Evolutionary conservation across 2,329 filamentous ascomycete species (phyloP), one percentile per base, ranked within the genome.

Genomic region (Exophiala xenobiotica): DNA sequence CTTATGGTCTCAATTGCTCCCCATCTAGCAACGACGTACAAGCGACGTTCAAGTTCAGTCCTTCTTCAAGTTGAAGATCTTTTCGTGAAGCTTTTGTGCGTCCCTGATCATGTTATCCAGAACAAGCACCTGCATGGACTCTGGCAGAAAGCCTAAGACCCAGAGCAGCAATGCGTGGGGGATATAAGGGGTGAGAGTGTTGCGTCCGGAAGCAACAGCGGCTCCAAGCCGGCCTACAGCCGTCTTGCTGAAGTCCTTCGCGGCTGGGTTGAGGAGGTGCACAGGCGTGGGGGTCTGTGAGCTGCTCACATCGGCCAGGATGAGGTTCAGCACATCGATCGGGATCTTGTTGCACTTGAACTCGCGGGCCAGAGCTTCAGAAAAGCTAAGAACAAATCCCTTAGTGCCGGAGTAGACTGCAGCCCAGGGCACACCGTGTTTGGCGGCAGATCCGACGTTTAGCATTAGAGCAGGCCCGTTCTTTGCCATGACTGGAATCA

Each of bases 321-420:
- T 40, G 19, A 40, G 22, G 19, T 40, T 40, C 19, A 40, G 20
- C 11, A 40, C 38, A 24, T 40, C 38, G 12, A 40, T 23, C n/a
- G 38, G 38, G 12, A 23, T 40, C 18, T 24, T 24, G 8, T 20
- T 22, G 19, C 19, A 22, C 8, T 40, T 40, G 20, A 20, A 40
- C 19, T 40, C 38, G 19, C 38, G 38, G 19, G 38, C 19, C n/a
- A 40, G 38, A n/a, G 18, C 38, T 14, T 40, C 38, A 7, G 38
- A 40, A 22, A 40, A 40, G 14, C 38, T 40, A 20, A 40, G 38
- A 5, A 40, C 38, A 22, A 40, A 40, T 5, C 38, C 38, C 20
- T 40, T 40, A n/a, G 38, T 23, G 12, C 38, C 38, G 3, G 38
- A 40, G 11, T 40, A 40, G 3, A 40, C 19, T 11, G 38, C 22